Evolutionary conservation across 108 stramenopile species (phyloP).

Genomic region (Fistulifera pelliculosa): DNA sequence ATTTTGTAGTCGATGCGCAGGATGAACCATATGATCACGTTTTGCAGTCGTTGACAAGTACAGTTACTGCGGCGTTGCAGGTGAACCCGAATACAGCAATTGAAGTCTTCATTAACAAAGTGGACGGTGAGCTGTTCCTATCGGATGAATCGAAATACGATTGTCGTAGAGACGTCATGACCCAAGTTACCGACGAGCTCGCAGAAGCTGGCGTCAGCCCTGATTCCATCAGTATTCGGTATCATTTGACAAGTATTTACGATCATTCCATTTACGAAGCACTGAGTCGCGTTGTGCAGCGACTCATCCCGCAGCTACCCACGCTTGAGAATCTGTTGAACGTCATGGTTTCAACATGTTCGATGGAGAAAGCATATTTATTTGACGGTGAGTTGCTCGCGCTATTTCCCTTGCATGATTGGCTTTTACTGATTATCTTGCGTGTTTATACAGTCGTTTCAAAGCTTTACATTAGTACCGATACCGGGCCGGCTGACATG

Average conservation of each 20-base stretch:
- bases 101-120: slow-evolving; percentile 99
- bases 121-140: slow-evolving; percentile 97
- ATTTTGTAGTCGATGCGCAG: slow-evolving; percentile 84
- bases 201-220: slow-evolving; percentile 72
- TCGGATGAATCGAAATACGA: slow-evolving; percentile 96
- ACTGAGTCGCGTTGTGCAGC: slow-evolving; percentile 82
- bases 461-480: slow-evolving; percentile 94
- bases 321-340: slow-evolving; percentile 92
- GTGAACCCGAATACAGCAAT: slow-evolving; percentile 85
- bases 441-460: slow-evolving; percentile 92
- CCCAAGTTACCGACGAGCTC: slow-evolving; percentile 80
- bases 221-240: slow-evolving; percentile 75
- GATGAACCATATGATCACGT: slow-evolving; percentile 90
- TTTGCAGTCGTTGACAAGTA: slow-evolving; percentile 77
- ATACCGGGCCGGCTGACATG: slow-evolving; percentile 95
- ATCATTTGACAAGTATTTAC: slow-evolving; percentile 92
- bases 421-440: too few species aligned
- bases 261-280: slow-evolving; percentile 99
- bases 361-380: slow-evolving; percentile 36
- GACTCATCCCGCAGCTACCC: slow-evolving; percentile 89
- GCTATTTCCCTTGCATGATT: too few species aligned
- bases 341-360: slow-evolving; percentile 86
- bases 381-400: background rate
- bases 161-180: slow-evolving; percentile 86
- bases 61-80: slow-evolving; percentile 69